Evolutionary conservation across 768 basidiomycete genomes (phyloP), one percentile per base, ranked within the genome.

Genomic region (Austroboletus eburneus): DNA sequence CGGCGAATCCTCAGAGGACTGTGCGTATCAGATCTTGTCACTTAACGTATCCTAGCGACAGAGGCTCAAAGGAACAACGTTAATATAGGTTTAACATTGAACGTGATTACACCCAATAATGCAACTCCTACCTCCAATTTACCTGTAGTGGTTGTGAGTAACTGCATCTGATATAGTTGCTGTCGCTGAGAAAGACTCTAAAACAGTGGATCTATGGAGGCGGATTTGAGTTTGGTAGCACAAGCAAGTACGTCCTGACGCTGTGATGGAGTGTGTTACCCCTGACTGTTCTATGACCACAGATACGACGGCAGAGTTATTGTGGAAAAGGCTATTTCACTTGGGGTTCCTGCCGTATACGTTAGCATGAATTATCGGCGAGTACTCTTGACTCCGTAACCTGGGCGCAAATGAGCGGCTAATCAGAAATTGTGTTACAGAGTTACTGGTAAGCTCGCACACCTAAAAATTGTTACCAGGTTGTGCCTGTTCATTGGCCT

Each of bases 81-180:
- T 21, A 22, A 17, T 1, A 5, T n/a, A 56, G 78, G 79, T 61
- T 64, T 81, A 17, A 78, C 72, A 1, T 46, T 83, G 33, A 80
- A 82, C 51, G 71, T 81, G 16, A 54, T 78, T 24, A 71, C 69
- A 42, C 79, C 81, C 4, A 57, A 62, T 2, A 57, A 50, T 25
- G 69, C 74, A 1, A 71, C 68, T 0, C 44, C 72, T 2, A 55
- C 55, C 0, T 72, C 72, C 10, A 75, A 74, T 42, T 62, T 81
- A 3, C 80, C 81, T 2, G 77, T 83, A 8, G 64, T 78, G 17
- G 76, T 73, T 25, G 79, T 80, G 58, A 37, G 77, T 68, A 8
- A 22, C 14, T 17, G 6, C 2, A 27, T 37, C 17, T 2, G 4
- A 0, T 33, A 16, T 34, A 24, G 4, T 23, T 9, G 4, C 17